Evolutionary conservation across 352 stramenopile species (phyloP).

Genomic region (Pythium diclinum): DNA sequence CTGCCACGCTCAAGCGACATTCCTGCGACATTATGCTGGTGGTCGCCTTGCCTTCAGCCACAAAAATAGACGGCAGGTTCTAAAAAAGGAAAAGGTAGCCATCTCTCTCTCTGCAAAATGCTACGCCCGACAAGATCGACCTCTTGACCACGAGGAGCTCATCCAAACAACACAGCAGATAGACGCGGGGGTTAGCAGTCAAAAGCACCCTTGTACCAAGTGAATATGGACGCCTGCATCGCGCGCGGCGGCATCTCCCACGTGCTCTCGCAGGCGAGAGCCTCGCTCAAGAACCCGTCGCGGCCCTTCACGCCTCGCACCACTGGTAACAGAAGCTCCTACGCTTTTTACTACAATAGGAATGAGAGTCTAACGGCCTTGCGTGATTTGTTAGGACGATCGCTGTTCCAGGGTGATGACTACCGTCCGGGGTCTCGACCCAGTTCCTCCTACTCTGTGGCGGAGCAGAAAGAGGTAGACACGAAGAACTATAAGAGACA

Average conservation of each 20-base stretch:
- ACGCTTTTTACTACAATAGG: neutral
- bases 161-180: neutral
- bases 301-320: conserved; percentile 73
- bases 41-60: neutral
- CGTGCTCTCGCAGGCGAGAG: conserved; percentile 72
- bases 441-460: conserved; percentile 58
- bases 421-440: conserved; percentile 64
- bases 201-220: neutral
- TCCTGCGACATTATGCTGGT: conserved; percentile 2
- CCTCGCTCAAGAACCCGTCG: conserved; percentile 78
- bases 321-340: conserved; percentile 24
- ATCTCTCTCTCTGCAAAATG: neutral
- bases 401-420: conserved; percentile 75
- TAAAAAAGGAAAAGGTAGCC: neutral
- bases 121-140: neutral
- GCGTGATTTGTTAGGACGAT: conserved; percentile 23
- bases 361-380: neutral
- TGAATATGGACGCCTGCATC: conserved; percentile 68
- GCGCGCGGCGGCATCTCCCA: conserved; percentile 73
- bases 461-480: conserved; percentile 38
- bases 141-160: neutral
- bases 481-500: conserved; percentile 15
- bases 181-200: neutral
- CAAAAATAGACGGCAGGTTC: neutral
- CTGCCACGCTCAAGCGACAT: neutral